Evolutionary conservation across 129 eudicot genomes (phyloP).

Genomic region (Flaveria robusta): DNA sequence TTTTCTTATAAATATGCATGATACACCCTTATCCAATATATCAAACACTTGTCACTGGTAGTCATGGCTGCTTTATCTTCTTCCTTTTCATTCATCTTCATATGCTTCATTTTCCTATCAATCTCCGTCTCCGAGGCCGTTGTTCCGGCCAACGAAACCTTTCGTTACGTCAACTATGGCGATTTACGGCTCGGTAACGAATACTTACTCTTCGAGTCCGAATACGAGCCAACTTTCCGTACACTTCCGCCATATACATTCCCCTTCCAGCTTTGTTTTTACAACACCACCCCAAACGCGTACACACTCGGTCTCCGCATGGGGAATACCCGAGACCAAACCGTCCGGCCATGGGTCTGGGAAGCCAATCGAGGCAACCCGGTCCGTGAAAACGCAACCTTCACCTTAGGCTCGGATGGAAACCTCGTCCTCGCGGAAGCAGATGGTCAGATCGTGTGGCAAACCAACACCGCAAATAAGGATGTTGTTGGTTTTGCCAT

Average conservation of each 20-base stretch:
- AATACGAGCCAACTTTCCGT: conserved; percentile 32
- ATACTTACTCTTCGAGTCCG: conserved; percentile 9
- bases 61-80: conserved; percentile 11
- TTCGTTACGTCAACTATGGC: conserved; percentile 48
- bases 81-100: conserved; percentile 1
- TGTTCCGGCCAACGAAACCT: conserved; percentile 50
- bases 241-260: neutral
- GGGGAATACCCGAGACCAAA: conserved; percentile 11
- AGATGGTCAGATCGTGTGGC: conserved; percentile 45
- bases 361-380: conserved; percentile 53
- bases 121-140: conserved; percentile 27
- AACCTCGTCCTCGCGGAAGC: conserved; percentile 47
- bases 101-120: conserved; percentile 19
- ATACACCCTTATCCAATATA: neutral
- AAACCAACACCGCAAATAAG: conserved; percentile 48
- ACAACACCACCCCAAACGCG: conserved; percentile 51
- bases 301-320: conserved; percentile 41
- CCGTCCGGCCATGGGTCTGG: conserved; percentile 44
- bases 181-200: conserved; percentile 24
- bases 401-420: conserved; percentile 36
- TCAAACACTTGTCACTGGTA: neutral
- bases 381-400: conserved; percentile 45
- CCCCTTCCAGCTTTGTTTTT: conserved; percentile 46
- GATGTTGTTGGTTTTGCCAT: conserved; percentile 39
- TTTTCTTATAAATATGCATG: neutral